A percentile compares a stretch with the other conserved stretches of the same genome.
phyloP scores from a whole-genome alignment of 176 grass and related monocot genomes.

The Coix lacrymajobi region DNA sequence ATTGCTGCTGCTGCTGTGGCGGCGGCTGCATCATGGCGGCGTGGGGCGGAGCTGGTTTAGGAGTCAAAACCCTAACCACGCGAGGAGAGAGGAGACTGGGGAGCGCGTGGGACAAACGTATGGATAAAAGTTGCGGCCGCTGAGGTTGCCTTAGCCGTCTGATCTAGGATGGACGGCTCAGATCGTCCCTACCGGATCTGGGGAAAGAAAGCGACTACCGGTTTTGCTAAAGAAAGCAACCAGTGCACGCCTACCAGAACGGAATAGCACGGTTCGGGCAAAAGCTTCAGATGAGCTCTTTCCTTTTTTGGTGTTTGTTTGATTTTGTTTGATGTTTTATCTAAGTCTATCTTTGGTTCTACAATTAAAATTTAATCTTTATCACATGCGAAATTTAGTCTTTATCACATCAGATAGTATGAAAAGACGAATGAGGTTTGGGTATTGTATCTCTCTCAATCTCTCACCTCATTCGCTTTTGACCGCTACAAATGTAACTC shows the following conservation, averaged over 20 bases:
- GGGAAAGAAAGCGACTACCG: not conserved
- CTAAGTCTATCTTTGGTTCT: no score
- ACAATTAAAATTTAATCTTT: no score
- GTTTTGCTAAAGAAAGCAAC: not conserved
- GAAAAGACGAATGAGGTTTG: no score
- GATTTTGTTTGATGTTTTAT: not conserved
- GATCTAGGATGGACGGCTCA: not conserved
- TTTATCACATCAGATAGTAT: no score
- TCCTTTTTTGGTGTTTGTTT: not conserved
- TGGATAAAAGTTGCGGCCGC: not conserved
- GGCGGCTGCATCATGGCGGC: conserved; percentile 32
- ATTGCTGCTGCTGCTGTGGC: conserved; percentile 21
- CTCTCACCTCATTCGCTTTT: no score
- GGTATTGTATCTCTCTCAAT: no score
- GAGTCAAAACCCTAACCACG: conserved; percentile 25
- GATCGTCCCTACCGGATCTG: not conserved
- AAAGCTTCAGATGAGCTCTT: not conserved
- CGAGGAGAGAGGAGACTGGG: not conserved
- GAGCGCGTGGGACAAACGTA: not conserved
- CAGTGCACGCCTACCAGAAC: not conserved
- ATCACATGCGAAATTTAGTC: no score
- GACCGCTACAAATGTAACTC: no score
- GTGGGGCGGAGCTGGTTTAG: not conserved
- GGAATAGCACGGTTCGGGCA: not conserved
- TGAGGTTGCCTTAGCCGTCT: not conserved